Percentiles rank a stretch among this genome's conserved stretches.
Evolutionary conservation across 371 early-diverging fungal genomes (phyloP).

Genomic region (Mortierella sp.): DNA sequence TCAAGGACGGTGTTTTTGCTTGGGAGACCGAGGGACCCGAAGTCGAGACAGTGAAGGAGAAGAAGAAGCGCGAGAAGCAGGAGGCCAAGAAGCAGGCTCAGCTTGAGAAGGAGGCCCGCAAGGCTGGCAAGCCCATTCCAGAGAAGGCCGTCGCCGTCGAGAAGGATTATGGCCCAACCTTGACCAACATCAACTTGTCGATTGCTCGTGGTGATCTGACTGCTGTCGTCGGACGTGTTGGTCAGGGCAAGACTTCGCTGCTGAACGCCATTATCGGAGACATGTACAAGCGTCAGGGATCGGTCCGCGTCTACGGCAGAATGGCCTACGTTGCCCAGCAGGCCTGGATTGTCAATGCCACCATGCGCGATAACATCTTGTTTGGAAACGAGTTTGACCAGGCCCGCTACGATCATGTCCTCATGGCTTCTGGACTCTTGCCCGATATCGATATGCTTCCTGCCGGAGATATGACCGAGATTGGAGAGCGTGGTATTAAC

Average conservation of each 20-base stretch:
- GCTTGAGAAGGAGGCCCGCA: conserved; percentile 20
- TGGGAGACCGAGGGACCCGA: conserved; percentile 24
- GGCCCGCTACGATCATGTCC: conserved; percentile 53
- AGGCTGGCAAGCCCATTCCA: conserved; percentile 23
- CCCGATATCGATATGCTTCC: conserved; percentile 71
- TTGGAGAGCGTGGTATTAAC: conserved; percentile 62
- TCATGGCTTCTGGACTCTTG: conserved; percentile 65
- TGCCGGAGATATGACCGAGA: conserved; percentile 69
- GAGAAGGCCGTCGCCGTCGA: conserved; percentile 6
- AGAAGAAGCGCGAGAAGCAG: conserved; percentile 11
- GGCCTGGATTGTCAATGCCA: conserved; percentile 66
- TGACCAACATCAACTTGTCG: conserved; percentile 28
- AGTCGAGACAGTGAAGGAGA: conserved; percentile 19
- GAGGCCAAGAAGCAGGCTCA: conserved; percentile 14
- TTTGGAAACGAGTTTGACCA: conserved; percentile 63
- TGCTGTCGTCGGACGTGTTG: conserved; percentile 60
- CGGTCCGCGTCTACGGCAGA: conserved; percentile 49
- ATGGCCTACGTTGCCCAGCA: conserved; percentile 61
- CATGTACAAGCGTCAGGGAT: conserved; percentile 44
- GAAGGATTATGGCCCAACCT: conserved; percentile 20
- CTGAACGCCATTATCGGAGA: conserved; percentile 59
- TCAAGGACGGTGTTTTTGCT: conserved; percentile 24
- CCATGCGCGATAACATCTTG: conserved; percentile 63
- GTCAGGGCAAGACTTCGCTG: conserved; percentile 60
- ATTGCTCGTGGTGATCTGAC: conserved; percentile 33